Conservation (phyloP, 441 rosid genomes). For the Populus hybrid region DNA sequence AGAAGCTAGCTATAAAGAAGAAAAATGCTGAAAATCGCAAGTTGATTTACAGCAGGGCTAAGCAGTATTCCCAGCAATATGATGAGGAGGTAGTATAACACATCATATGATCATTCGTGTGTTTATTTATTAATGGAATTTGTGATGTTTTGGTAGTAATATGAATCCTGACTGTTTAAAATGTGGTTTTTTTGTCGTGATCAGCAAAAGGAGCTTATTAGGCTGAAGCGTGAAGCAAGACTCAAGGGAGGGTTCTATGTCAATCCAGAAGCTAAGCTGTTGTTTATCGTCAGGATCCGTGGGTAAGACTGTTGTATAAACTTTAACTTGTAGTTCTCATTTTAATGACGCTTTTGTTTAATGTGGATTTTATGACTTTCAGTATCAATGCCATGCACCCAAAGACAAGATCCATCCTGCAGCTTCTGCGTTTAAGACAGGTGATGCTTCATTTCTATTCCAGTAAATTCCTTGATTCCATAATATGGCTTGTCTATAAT, state of each 20-base stretch:
- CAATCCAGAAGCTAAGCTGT: constrained; percentile 76
- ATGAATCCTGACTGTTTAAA: background rate
- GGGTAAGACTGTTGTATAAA: constrained; percentile 42
- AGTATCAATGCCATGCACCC: constrained; percentile 91
- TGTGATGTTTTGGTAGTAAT: background rate
- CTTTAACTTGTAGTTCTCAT: background rate
- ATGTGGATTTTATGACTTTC: background rate
- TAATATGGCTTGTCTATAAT: background rate
- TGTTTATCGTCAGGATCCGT: constrained; percentile 77
- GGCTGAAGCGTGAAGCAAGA: constrained; percentile 74
- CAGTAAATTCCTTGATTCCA: background rate
- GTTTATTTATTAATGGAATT: background rate
- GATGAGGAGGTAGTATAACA: constrained; percentile 34
- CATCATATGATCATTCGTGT: background rate
- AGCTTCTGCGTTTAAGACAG: constrained; percentile 78
- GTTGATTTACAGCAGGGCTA: constrained; percentile 52
- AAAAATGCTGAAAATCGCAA: constrained; percentile 46
- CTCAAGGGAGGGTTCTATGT: constrained; percentile 80
- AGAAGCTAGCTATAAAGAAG: constrained; percentile 42
- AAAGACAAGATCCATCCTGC: constrained; percentile 67
- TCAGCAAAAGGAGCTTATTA: constrained; percentile 54
- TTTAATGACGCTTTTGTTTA: constrained; percentile 14
- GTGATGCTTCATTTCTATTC: constrained; percentile 19
- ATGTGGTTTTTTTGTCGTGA: background rate
- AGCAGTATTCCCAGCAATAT: constrained; percentile 60